Conservation (phyloP, 2,329 filamentous ascomycete species). For the Neonectria sp. region DNA sequence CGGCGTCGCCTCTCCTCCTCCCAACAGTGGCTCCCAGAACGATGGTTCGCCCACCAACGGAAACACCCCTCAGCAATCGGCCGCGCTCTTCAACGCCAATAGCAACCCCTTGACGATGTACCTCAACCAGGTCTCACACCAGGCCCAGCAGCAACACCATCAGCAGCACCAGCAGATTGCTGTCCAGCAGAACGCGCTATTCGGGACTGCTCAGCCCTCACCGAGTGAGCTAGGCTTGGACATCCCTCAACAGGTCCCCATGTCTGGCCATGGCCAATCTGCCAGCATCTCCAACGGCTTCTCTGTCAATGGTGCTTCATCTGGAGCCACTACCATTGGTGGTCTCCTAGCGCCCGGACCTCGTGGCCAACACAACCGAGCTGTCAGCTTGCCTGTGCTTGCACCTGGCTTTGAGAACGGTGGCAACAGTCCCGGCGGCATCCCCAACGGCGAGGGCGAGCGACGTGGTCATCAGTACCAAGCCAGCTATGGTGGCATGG, state of each 20-base stretch:
- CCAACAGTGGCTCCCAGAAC: conserved; percentile 71
- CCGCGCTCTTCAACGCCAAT: conserved; percentile 83
- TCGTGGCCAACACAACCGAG: conserved; percentile 79
- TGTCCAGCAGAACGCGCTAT: conserved; percentile 85
- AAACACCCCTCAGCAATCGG: conserved; percentile 74
- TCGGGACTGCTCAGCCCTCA: conserved; percentile 78
- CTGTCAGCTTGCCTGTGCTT: conserved; percentile 87
- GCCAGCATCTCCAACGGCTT: conserved; percentile 78
- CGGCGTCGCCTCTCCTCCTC: conserved; percentile 69
- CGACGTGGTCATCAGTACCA: conserved; percentile 78
- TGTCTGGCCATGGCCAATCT: conserved; percentile 75
- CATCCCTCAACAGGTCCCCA: conserved; percentile 72
- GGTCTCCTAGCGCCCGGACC: conserved; percentile 81
- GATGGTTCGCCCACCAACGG: conserved; percentile 70
- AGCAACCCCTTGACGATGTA: conserved; percentile 96
- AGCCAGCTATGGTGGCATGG: conserved; percentile 73
- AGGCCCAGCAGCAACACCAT: conserved; percentile 81
- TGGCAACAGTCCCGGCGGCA: conserved; percentile 65
- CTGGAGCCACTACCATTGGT: conserved; percentile 78
- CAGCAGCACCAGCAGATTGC: conserved; percentile 81
- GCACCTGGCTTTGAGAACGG: conserved; percentile 76
- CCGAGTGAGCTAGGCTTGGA: conserved; percentile 71
- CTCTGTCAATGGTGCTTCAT: conserved; percentile 64
- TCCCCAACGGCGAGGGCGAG: conserved; percentile 65
- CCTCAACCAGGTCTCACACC: conserved; percentile 84